Evolutionary conservation across 257 asterid genomes (phyloP).

Genomic region (Salvia splendens): DNA sequence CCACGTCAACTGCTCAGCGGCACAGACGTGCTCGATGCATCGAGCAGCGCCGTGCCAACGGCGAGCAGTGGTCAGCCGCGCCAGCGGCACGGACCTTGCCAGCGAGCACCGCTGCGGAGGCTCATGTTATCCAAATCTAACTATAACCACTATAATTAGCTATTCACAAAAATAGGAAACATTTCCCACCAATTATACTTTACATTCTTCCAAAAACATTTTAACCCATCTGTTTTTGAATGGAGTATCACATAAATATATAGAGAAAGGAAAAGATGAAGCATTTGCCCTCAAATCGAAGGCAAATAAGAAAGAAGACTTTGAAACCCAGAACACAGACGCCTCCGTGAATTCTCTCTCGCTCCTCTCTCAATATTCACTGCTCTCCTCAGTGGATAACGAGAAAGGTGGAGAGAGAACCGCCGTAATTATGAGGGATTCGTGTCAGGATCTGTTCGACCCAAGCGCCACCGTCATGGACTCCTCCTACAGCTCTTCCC

Average conservation of each 20-base stretch:
- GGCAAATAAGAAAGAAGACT: slow-evolving; percentile 30
- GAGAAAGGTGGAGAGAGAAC: slow-evolving; percentile 26
- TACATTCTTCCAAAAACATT: background rate
- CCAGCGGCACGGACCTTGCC: too few relatives aligned
- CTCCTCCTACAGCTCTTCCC: slow-evolving; percentile 52
- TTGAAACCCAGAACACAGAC: slow-evolving; percentile 29
- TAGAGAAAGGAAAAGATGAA: background rate
- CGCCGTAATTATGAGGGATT: slow-evolving; percentile 54
- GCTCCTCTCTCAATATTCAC: slow-evolving; percentile 29
- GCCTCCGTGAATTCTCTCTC: slow-evolving; percentile 27
- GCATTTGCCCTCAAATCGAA: slow-evolving; percentile 23
- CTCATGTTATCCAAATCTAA: background rate
- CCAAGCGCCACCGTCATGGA: slow-evolving; percentile 71
- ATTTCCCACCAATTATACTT: slow-evolving; percentile 13
- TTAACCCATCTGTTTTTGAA: background rate
- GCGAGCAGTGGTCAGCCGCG: too few relatives aligned
- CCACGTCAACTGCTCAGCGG: too few relatives aligned
- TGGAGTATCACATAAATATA: background rate
- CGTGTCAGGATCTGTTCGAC: slow-evolving; percentile 82
- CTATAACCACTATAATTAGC: slow-evolving; percentile 2
- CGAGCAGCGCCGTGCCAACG: too few relatives aligned
- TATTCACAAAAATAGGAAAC: slow-evolving; percentile 7
- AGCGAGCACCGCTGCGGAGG: too few relatives aligned
- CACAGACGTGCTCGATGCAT: too few relatives aligned
- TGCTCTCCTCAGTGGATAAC: slow-evolving; percentile 33